Evolutionary conservation across 1,139 yeast species (phyloP).

Genomic region (Saccharomyces pastorianus): DNA sequence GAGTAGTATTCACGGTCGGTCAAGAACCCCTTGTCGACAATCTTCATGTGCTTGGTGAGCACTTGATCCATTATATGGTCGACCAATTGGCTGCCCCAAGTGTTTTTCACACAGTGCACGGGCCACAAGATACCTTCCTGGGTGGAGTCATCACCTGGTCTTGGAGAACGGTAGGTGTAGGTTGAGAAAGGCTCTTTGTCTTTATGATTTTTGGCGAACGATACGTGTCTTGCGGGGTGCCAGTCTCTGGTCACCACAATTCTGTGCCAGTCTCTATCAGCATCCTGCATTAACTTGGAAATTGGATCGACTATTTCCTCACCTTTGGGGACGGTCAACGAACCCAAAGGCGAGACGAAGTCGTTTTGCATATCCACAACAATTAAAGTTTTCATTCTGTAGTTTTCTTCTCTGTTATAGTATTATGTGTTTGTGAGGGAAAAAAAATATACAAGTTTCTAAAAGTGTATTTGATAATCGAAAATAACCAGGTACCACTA

Average conservation of each 20-base stretch:
- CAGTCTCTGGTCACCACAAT: conserved; percentile 77
- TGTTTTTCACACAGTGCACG: conserved; percentile 72
- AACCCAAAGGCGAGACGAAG: conserved; percentile 69
- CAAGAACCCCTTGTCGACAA: conserved; percentile 63
- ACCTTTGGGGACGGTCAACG: conserved; percentile 66
- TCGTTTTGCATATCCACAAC: conserved; percentile 81
- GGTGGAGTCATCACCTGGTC: conserved; percentile 27
- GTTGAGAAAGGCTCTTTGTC: conserved; percentile 46
- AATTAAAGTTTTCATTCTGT: conserved; percentile 45
- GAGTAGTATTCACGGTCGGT: conserved; percentile 78
- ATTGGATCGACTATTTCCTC: conserved; percentile 48
- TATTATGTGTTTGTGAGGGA: background rate
- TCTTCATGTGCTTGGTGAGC: conserved; percentile 22
- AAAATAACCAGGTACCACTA: background rate
- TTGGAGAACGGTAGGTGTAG: conserved; percentile 48
- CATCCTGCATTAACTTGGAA: conserved; percentile 34
- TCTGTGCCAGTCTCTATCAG: conserved; percentile 43
- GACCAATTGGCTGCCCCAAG: conserved; percentile 61
- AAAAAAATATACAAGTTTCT: background rate
- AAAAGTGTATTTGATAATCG: background rate
- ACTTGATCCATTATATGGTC: conserved; percentile 34
- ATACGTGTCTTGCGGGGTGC: conserved; percentile 74
- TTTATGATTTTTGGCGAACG: conserved; percentile 67
- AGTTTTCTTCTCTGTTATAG: conserved; percentile 4
- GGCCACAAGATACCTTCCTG: conserved; percentile 65